These are phyloP conservation scores for Brassica incana DNA, from an alignment of 345 rosid genomes.

Conservation along the genomic window DNA sequence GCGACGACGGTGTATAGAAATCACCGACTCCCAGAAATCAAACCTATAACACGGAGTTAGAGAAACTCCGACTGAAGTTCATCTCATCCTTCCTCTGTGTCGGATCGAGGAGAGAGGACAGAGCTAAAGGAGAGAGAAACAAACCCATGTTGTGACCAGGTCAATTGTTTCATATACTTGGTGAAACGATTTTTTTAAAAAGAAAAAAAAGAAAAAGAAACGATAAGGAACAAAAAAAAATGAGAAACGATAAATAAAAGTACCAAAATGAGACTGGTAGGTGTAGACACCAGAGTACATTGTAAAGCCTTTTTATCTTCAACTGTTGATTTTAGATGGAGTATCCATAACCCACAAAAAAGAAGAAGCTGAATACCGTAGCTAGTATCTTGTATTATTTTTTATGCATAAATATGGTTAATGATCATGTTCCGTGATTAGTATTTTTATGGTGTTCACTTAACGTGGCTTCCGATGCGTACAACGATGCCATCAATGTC, in stretches of 20 bases:
- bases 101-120: too few species aligned
- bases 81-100: too few species aligned
- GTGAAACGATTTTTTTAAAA: neutral
- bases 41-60: too few species aligned
- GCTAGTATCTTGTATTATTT: slow-evolving; percentile 14
- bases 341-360: neutral
- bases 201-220: too few species aligned
- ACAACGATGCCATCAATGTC: slow-evolving; percentile 74
- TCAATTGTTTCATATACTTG: neutral
- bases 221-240: too few species aligned
- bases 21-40: too few species aligned
- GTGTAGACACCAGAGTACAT: neutral
- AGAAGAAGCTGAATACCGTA: neutral
- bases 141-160: too few species aligned
- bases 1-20: too few species aligned
- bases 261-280: neutral
- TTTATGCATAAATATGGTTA: neutral
- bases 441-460: slow-evolving; percentile 22
- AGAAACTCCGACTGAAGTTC: too few species aligned
- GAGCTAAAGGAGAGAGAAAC: too few species aligned
- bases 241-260: neutral
- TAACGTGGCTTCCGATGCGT: slow-evolving; percentile 63
- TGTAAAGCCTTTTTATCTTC: neutral
- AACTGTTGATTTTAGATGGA: neutral
- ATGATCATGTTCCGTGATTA: neutral